Percentiles rank a stretch among this genome's conserved stretches.
These are phyloP conservation scores for Achlya hypogyna DNA, from an alignment of 352 stramenopile species.

Conservation along the genomic window DNA sequence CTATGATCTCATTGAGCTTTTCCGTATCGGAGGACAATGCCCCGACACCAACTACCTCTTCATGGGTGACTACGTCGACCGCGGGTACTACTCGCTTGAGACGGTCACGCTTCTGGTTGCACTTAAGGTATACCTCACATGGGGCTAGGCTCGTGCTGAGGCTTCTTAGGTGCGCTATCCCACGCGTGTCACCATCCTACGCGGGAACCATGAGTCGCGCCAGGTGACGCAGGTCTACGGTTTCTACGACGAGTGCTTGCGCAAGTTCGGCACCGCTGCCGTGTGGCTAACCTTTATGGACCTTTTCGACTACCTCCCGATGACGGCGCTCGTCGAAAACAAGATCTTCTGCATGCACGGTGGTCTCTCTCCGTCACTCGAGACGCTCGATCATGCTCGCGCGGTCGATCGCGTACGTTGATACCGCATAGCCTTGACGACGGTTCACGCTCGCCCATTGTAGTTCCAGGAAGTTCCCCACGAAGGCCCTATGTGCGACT, in stretches of 20 bases:
- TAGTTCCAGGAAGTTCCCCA: constrained; percentile 25
- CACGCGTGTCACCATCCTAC: constrained; percentile 83
- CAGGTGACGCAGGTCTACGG: constrained; percentile 73
- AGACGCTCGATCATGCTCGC: constrained; percentile 88
- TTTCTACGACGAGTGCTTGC: constrained; percentile 77
- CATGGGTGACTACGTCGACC: constrained; percentile 95
- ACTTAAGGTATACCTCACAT: constrained; percentile 36
- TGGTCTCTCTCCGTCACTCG: constrained; percentile 48
- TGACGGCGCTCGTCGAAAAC: constrained; percentile 70
- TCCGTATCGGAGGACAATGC: constrained; percentile 78
- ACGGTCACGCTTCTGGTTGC: constrained; percentile 87
- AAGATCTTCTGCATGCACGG: constrained; percentile 55
- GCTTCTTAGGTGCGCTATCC: constrained; percentile 58
- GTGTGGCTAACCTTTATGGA: constrained; percentile 70
- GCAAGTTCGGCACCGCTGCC: constrained; percentile 62
- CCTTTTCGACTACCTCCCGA: constrained; percentile 60
- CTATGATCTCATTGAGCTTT: constrained; percentile 92
- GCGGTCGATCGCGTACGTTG: constrained; percentile 72
- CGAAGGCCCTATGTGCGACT: constrained; percentile 36
- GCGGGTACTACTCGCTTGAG: constrained; percentile 91
- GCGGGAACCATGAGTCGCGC: constrained; percentile 92
- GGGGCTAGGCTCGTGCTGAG: constrained; percentile 8
- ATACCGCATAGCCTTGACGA: constrained; percentile 41
- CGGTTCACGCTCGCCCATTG: neutral
- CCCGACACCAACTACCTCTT: constrained; percentile 85